phyloP scores from a whole-genome alignment of 2,329 filamentous ascomycete genomes.

The Fusarium napiforme region DNA sequence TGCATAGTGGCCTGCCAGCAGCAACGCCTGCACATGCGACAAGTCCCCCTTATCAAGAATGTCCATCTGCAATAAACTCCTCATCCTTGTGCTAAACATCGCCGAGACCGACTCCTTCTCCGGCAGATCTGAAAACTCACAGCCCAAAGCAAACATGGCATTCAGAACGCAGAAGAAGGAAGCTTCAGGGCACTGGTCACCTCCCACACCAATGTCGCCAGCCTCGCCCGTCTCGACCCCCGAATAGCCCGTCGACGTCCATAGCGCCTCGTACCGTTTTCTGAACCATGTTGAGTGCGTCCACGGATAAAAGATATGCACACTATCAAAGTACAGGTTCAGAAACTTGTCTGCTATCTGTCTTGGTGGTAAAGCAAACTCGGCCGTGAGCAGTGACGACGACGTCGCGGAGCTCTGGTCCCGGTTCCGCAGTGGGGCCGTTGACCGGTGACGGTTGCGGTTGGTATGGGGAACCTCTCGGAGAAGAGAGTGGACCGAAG shows the following conservation, averaged over 20 bases:
- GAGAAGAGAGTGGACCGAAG: slow-evolving; percentile 2
- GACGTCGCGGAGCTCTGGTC: not conserved
- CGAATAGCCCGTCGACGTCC: not conserved
- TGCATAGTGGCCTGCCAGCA: not conserved
- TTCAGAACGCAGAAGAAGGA: slow-evolving; percentile 3
- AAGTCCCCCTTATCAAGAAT: not conserved
- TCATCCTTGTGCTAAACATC: not conserved
- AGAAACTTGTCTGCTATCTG: not conserved
- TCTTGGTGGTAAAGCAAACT: not conserved
- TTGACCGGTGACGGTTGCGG: not conserved
- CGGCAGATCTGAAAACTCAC: not conserved
- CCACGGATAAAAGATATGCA: slow-evolving; percentile 9
- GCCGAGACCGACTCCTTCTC: not conserved
- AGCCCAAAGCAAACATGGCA: not conserved
- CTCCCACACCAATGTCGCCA: not conserved
- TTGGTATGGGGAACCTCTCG: slow-evolving; percentile 1
- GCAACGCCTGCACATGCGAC: not conserved
- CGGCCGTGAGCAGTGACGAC: rapidly evolving
- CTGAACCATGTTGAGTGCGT: not conserved
- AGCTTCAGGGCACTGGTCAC: not conserved
- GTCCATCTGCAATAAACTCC: not conserved
- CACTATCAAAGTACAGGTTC: not conserved
- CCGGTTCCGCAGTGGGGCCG: not conserved
- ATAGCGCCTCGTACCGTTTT: not conserved
- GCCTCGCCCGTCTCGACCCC: rapidly evolving